Evolutionary conservation across 768 basidiomycete species (phyloP).

Genomic region (Leccinum longicurvipes): DNA sequence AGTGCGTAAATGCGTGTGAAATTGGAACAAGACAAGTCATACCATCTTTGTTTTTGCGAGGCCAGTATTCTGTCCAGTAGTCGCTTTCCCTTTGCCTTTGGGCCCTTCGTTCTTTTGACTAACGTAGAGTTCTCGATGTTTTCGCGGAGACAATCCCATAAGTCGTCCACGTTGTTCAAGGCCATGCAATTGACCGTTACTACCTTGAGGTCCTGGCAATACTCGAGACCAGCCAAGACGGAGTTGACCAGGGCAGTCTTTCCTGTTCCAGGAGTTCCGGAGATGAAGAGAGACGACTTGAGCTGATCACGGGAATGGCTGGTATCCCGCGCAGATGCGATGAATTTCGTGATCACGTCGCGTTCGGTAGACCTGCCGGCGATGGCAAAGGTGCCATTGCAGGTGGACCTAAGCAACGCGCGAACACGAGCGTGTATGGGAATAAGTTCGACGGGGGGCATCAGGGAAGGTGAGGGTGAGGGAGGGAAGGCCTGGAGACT

Average conservation of each 20-base stretch:
- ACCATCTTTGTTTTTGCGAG: slow-evolving; percentile 54
- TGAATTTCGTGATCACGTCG: slow-evolving; percentile 53
- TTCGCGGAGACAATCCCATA: slow-evolving; percentile 69
- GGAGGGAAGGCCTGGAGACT: slow-evolving; percentile 31
- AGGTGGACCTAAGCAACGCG: slow-evolving; percentile 69
- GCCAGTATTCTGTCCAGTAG: slow-evolving; percentile 45
- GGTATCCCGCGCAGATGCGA: slow-evolving; percentile 53
- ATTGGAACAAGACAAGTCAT: neutral
- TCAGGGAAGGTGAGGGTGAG: slow-evolving; percentile 57
- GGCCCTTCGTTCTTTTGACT: slow-evolving; percentile 35
- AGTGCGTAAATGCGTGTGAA: slow-evolving; percentile 19
- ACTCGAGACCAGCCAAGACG: slow-evolving; percentile 46
- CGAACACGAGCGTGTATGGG: slow-evolving; percentile 60
- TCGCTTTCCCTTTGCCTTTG: slow-evolving; percentile 47
- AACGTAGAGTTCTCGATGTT: slow-evolving; percentile 41
- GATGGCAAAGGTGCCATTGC: slow-evolving; percentile 51
- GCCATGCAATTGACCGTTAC: slow-evolving; percentile 80
- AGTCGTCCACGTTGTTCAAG: slow-evolving; percentile 57
- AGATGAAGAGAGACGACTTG: slow-evolving; percentile 71
- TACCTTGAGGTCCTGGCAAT: slow-evolving; percentile 41
- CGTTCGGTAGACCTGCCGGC: slow-evolving; percentile 70
- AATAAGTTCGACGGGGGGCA: slow-evolving; percentile 46
- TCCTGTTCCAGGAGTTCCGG: slow-evolving; percentile 90
- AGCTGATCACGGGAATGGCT: slow-evolving; percentile 9
- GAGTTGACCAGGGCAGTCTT: slow-evolving; percentile 84